phyloP scores from a whole-genome alignment of 106 monocot species.

The Cymbidium sinense region DNA sequence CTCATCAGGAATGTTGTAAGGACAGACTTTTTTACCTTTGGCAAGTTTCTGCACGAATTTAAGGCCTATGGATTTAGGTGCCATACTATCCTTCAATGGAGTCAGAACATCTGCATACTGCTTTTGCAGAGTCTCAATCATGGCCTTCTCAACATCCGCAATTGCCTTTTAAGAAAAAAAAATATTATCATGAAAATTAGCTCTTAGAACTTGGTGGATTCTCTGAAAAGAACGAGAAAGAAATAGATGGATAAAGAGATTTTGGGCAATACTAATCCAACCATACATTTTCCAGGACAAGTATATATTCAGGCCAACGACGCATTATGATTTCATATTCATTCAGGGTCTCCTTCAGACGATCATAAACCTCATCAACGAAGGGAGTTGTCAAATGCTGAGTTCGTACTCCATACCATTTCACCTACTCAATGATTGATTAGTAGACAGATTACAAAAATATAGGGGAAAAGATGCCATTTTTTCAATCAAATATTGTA shows the following conservation, averaged over 20 bases:
- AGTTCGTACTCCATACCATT: constrained; percentile 91
- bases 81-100: constrained; percentile 77
- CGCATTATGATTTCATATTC: constrained; percentile 92
- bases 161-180: constrained; percentile 55
- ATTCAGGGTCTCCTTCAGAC: constrained; percentile 61
- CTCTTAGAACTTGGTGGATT: neutral
- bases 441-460: neutral
- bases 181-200: neutral
- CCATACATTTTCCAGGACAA: constrained; percentile 80
- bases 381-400: constrained; percentile 89
- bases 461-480: neutral
- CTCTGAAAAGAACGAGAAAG: neutral
- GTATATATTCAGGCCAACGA: constrained; percentile 95
- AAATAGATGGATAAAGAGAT: neutral
- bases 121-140: constrained; percentile 74
- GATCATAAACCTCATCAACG: constrained; percentile 87
- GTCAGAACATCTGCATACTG: constrained; percentile 86
- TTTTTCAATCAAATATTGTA: neutral
- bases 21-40: constrained; percentile 53
- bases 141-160: constrained; percentile 91
- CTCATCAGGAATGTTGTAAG: constrained; percentile 77
- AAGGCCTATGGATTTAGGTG: constrained; percentile 88
- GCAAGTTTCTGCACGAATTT: constrained; percentile 92
- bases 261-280: no score
- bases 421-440: constrained; percentile 43